Evolutionary conservation across 345 rosid species (phyloP), one percentile per base, ranked within the genome.

Genomic region (Erucastrum elatum): DNA sequence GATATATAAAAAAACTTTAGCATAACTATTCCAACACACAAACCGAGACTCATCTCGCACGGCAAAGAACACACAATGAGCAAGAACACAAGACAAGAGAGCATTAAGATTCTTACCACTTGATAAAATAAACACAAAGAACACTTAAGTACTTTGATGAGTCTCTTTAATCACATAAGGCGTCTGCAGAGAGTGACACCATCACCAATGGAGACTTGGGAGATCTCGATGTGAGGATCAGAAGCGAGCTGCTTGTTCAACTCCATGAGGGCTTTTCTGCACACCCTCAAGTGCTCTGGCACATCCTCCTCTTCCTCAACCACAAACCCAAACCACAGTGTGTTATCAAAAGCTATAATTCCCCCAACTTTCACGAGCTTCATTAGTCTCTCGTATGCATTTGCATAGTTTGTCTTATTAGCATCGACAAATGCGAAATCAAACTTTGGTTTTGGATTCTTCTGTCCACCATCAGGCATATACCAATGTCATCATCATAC

Each of bases 181-280:
- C 89, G 85, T 74, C 86, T 81, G 56, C 88, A 87, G 58, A 93
- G 87, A 5, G 91, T 87, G 69, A 88, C 82, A 71, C 94, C 94
- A 82, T 89, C 96, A 13, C 93, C 94, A 11, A 86, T 61, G 8
- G 93, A 85, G 58, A 85, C 86, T 44, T 80, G 88, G 30, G 87
- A 90, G 4, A 89, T 26, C 37, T 89, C 87, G 53, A 89, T 68
- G 4, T 88, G 89, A 60, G 77, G 68, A 80, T 92, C 96, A 4
- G 77, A 81, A 2, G 89, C 89, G 1, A 93, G 68, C 25, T 6
- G 35, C 75, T 80, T 80, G 77, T 91, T 88, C 16, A 90, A 65
- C 2, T 85, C 89, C 2, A 87, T 12, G 1, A 74, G 64, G 26
- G 77, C 60, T 8, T 34, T 64, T 75, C 85, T 77, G 29, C 68